Conservation (phyloP, 2,329 filamentous ascomycete genomes). For the Neonectria coccinea region DNA sequence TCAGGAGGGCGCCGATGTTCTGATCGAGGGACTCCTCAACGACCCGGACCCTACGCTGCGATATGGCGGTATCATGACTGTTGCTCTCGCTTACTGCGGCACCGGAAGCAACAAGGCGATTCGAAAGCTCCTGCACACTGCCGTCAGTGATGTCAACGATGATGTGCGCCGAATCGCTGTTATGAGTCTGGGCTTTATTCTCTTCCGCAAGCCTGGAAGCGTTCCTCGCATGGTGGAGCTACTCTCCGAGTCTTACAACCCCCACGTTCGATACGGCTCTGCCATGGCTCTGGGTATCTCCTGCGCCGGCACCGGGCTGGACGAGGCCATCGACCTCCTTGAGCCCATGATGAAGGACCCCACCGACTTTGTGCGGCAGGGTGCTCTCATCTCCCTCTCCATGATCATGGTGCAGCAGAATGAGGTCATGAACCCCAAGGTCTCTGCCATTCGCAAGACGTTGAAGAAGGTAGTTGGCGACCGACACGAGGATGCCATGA, state of each 20-base stretch:
- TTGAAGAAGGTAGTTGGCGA: slow-evolving; percentile 94
- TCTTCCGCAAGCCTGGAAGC: slow-evolving; percentile 97
- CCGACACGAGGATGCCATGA: slow-evolving; percentile 98
- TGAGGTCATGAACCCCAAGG: slow-evolving; percentile 98
- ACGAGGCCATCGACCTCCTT: slow-evolving; percentile 94
- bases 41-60: slow-evolving; percentile 94
- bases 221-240: slow-evolving; percentile 99
- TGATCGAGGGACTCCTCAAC: slow-evolving; percentile 92
- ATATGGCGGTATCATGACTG: slow-evolving; percentile 99
- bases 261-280: slow-evolving; percentile 96
- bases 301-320: slow-evolving; percentile 93
- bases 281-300: slow-evolving; percentile 99
- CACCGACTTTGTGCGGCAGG: slow-evolving; percentile 97
- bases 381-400: slow-evolving; percentile 89
- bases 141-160: slow-evolving; percentile 97
- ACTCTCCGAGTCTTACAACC: slow-evolving; percentile 98
- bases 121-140: slow-evolving; percentile 92
- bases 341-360: slow-evolving; percentile 99
- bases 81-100: slow-evolving; percentile 96
- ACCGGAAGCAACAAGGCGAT: slow-evolving; percentile 99
- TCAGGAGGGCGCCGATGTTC: slow-evolving; percentile 92
- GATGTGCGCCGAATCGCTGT: slow-evolving; percentile 96
- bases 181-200: slow-evolving; percentile 97
- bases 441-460: slow-evolving; percentile 88
- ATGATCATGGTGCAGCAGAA: slow-evolving; percentile 99